Percentiles rank a stretch among this genome's conserved stretches.
These are phyloP conservation scores for Silene uniflora DNA, from an alignment of 148 eudicot genomes.

Conservation along the genomic window DNA sequence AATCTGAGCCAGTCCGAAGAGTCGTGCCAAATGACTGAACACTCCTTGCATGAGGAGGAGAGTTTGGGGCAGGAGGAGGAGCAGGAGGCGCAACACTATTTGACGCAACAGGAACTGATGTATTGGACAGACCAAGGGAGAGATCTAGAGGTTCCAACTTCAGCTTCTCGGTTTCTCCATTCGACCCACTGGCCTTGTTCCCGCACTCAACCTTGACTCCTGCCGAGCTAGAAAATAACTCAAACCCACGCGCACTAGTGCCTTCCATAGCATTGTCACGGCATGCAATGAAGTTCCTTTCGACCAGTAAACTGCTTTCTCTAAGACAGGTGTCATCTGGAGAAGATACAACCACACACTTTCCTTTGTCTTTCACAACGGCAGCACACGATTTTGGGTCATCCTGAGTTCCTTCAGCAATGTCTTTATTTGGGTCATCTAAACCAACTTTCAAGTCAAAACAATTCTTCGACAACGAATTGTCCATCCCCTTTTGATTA, in stretches of 20 bases:
- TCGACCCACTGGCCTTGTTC: slow-evolving; percentile 26
- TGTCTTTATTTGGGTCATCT: slow-evolving; percentile 34
- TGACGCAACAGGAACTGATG: slow-evolving; percentile 54
- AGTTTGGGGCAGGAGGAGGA: slow-evolving; percentile 54
- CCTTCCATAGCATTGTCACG: slow-evolving; percentile 61
- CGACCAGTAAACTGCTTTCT: slow-evolving; percentile 38
- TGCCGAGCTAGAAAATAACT: slow-evolving; percentile 60
- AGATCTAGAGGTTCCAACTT: slow-evolving; percentile 73
- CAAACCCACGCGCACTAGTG: slow-evolving; percentile 68
- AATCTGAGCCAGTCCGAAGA: slow-evolving; percentile 76
- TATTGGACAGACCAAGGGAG: slow-evolving; percentile 90
- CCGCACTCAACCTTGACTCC: slow-evolving; percentile 49
- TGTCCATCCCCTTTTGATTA: slow-evolving; percentile 20
- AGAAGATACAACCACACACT: slow-evolving; percentile 51
- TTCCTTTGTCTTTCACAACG: slow-evolving; percentile 71
- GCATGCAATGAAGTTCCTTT: slow-evolving; percentile 39
- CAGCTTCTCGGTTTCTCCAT: slow-evolving; percentile 55
- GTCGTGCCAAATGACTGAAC: slow-evolving; percentile 74
- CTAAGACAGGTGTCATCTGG: slow-evolving; percentile 30
- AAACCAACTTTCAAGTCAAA: slow-evolving; percentile 36
- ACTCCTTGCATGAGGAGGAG: slow-evolving; percentile 83
- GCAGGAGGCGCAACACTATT: slow-evolving; percentile 41
- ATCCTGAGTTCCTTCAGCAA: slow-evolving; percentile 28
- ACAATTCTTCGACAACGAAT: slow-evolving; percentile 23
- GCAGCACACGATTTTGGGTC: slow-evolving; percentile 33